Conservation (phyloP, 1,284 basidiomycete species). For the Microbotryomycetes sp. region DNA sequence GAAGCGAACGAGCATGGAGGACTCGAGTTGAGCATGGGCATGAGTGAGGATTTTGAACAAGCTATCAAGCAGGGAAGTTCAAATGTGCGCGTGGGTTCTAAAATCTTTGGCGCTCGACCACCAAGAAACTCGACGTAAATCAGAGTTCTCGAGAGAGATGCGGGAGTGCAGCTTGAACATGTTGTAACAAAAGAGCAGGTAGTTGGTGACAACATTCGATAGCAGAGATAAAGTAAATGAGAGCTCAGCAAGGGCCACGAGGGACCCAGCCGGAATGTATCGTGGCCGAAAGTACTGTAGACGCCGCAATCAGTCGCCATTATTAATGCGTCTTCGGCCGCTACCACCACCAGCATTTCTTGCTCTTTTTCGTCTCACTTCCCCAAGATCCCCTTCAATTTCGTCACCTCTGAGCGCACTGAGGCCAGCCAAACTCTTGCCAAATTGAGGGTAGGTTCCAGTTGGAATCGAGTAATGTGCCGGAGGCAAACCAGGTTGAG, state of each 20-base stretch:
- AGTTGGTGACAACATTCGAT: too few species aligned
- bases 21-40: slow-evolving; percentile 89
- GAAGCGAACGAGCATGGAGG: slow-evolving; percentile 52
- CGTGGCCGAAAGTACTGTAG: slow-evolving; percentile 4
- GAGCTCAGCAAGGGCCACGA: too few species aligned
- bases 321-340: background rate
- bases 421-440: slow-evolving; percentile 31
- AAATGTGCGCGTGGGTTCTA: slow-evolving; percentile 84
- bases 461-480: slow-evolving; percentile 27
- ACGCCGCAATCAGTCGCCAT: slow-evolving; percentile 1
- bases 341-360: slow-evolving; percentile 11
- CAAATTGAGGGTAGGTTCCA: slow-evolving; percentile 29
- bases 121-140: slow-evolving; percentile 1
- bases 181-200: background rate
- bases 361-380: slow-evolving; percentile 30
- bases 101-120: slow-evolving; percentile 66
- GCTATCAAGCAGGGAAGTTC: slow-evolving; percentile 78
- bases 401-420: slow-evolving; percentile 28
- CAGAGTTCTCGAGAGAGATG: background rate
- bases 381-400: slow-evolving; percentile 31
- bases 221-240: too few species aligned
- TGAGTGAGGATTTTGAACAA: slow-evolving; percentile 90
- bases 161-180: too few species aligned
- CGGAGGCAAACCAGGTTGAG: slow-evolving; percentile 32
- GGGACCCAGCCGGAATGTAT: too few species aligned